Conservation (phyloP, 768 basidiomycete genomes). For the Aureoboletus auriporus region DNA sequence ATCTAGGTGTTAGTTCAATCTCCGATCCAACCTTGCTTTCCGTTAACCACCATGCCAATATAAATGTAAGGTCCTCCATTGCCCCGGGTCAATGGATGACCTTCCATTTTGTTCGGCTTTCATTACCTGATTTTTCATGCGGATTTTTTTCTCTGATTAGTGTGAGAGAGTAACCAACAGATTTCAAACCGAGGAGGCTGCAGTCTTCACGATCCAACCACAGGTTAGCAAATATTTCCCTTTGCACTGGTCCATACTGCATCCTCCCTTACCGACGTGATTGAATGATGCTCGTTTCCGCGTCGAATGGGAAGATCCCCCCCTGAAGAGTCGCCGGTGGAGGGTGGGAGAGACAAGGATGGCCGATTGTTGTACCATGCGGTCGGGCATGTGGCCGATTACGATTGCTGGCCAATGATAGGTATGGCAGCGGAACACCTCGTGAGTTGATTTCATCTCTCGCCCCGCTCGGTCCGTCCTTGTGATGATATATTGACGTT, state of each 20-base stretch:
- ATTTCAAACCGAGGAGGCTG: too few relatives aligned
- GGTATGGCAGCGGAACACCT: conserved; percentile 2
- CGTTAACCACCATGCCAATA: too few relatives aligned
- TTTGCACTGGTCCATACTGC: conserved; percentile 2
- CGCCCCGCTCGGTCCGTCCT: neutral
- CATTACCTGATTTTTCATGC: too few relatives aligned
- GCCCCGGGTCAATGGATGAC: too few relatives aligned
- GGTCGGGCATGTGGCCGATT: neutral
- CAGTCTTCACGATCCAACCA: too few relatives aligned
- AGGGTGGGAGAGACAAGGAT: conserved; percentile 1
- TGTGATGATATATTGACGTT: neutral
- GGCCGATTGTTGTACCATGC: conserved; percentile 4
- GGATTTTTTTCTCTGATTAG: too few relatives aligned
- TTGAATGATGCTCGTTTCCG: neutral
- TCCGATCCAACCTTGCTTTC: too few relatives aligned
- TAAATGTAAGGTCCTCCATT: too few relatives aligned
- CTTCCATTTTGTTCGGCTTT: too few relatives aligned
- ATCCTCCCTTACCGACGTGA: conserved; percentile 3
- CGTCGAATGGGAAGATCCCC: neutral
- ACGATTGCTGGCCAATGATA: neutral
- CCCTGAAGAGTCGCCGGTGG: neutral
- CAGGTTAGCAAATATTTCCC: too few relatives aligned
- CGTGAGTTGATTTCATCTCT: neutral
- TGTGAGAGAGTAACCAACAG: too few relatives aligned
- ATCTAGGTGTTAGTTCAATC: too few relatives aligned